Base-by-base conservation (phyloP, 208 protist genomes). In the Trypanosoma theileri region DNA sequence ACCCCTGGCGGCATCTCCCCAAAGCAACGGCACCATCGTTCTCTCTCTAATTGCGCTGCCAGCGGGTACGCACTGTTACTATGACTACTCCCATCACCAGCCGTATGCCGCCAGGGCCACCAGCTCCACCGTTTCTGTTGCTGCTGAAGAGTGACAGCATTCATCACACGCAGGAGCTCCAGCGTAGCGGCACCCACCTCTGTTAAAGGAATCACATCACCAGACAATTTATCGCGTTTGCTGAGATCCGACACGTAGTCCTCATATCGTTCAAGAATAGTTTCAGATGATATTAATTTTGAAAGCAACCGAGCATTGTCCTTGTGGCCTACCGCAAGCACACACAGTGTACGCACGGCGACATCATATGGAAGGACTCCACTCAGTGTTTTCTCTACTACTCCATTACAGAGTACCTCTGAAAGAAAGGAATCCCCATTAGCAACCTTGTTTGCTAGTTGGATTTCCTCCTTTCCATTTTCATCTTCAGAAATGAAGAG, bases 331-430 rank as follows among this genome's bases (percentile, higher is more conserved):
- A 77, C 68, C 0, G 83, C 87, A 51, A 95, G 78, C 21, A 93
- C 78, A 58, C 83, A 88, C 52, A 95, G 75, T 3, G 79, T 79
- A 16, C 83, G 82, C 10, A 91, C 78, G 35, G 80, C 81, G 13
- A 92, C 84, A 45, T 95, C 87, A 55, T 86, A 95, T n/a, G 90
- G 90, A 16, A 95, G 77, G 14, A 95, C 84, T 24, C 65, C 75
- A 55, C 70, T 78, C 31, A 85, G 21, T 73, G 90, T 82, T 70
- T 91, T 95, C n/a, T 86, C 74, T 69, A 84, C 88, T 7, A 93
- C 45, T 1, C 74, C 61, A 6, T 54, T 61, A 63, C 87, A 93
- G 55, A 95, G 68, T 21, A 88, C 28, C 21, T 59, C 59, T 6
- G 86, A 91, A 45, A 84, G 81, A 75, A 86, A 93, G 1, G 62